Percentiles rank a stretch among this genome's conserved stretches.
Conservation (phyloP, 1,284 basidiomycete genomes). For the Fomitopsis pinicola region DNA sequence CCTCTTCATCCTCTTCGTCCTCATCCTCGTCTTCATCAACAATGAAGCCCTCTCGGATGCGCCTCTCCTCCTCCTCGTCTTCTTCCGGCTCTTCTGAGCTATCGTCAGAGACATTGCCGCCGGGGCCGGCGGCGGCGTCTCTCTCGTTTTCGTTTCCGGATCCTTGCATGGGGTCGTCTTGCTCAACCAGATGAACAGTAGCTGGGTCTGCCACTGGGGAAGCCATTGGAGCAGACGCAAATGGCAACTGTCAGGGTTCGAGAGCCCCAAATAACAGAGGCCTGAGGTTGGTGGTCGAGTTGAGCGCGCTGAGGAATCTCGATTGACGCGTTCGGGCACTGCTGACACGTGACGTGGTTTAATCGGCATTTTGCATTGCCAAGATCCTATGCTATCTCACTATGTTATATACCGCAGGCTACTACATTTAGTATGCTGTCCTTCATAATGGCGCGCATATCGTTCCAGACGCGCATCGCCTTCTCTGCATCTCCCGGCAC, state of each 20-base stretch:
- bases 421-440: too few species aligned
- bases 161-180: constrained; percentile 54
- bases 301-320: constrained; percentile 10
- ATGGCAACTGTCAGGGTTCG: neutral
- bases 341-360: neutral
- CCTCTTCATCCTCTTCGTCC: constrained; percentile 58
- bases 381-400: neutral
- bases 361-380: neutral
- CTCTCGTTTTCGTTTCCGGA: constrained; percentile 47
- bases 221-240: constrained; percentile 44
- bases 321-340: constrained; percentile 4
- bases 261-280: neutral
- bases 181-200: constrained; percentile 24
- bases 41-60: constrained; percentile 79
- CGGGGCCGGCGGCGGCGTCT: constrained; percentile 37
- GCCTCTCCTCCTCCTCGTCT: constrained; percentile 74
- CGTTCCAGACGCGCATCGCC: neutral
- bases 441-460: too few species aligned
- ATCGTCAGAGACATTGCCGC: constrained; percentile 54
- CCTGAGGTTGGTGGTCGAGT: constrained; percentile 5
- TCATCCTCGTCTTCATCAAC: constrained; percentile 80
- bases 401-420: neutral
- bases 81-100: constrained; percentile 85
- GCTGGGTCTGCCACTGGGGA: constrained; percentile 38
- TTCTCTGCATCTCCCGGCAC: neutral